A percentile compares a stretch with the other conserved stretches of the same genome.
Evolutionary conservation across 208 protist genomes (phyloP).

Genomic region (Leishmania major): DNA sequence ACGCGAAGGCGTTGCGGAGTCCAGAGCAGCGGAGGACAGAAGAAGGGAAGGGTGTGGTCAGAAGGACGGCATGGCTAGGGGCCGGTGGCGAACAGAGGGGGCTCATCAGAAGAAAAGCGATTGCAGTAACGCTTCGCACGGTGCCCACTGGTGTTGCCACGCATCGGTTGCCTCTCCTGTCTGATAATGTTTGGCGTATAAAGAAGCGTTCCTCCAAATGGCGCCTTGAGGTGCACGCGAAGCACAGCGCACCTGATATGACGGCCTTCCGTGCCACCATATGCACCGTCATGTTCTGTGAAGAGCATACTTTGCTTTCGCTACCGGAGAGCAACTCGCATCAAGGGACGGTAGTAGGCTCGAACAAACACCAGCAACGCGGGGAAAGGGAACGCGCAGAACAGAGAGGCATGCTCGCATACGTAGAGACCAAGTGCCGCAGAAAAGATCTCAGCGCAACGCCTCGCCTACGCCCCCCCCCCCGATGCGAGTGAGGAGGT

Average conservation of each 20-base stretch:
- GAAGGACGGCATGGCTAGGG: neutral
- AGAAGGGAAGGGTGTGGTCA: neutral
- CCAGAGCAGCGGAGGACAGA: slow-evolving; percentile 9
- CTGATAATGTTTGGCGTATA: neutral
- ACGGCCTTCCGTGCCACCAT: neutral
- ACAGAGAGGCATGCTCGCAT: neutral
- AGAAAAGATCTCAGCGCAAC: slow-evolving; percentile 7
- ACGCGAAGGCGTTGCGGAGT: neutral
- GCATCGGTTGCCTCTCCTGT: neutral
- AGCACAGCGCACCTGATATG: neutral
- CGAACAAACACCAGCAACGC: slow-evolving; percentile 5
- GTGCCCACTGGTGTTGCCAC: neutral
- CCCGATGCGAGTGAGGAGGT: neutral
- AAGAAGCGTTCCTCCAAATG: neutral
- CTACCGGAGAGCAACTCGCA: neutral
- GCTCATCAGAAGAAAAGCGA: neutral
- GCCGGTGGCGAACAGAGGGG: neutral
- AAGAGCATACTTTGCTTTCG: neutral
- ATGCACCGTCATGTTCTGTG: neutral
- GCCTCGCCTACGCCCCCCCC: neutral
- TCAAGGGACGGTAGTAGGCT: neutral
- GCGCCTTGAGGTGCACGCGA: neutral
- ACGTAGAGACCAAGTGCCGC: neutral
- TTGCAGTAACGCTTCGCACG: neutral
- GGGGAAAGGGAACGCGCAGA: neutral